These are phyloP conservation scores for Annona squamosa DNA, from an alignment of 164 flowering plant species.

Conservation along the genomic window DNA sequence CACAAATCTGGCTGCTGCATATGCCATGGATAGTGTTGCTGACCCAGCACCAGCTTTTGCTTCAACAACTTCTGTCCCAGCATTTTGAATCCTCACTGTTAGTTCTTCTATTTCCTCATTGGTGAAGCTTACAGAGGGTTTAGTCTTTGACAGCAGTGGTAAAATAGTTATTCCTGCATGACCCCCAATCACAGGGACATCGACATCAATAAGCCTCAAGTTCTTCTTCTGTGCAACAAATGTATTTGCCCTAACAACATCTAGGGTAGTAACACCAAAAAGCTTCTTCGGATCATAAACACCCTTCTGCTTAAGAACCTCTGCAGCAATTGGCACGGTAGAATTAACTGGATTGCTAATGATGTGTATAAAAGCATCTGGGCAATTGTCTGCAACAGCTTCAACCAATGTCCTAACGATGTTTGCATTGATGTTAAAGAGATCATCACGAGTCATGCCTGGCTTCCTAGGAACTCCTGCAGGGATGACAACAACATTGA, in stretches of 20 bases:
- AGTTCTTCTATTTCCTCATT: conserved; percentile 12
- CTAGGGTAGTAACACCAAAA: conserved; percentile 18
- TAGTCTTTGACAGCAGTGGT: conserved; percentile 13
- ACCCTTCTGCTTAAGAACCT: conserved; percentile 40
- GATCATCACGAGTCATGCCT: conserved; percentile 39
- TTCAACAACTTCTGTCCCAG: conserved; percentile 16
- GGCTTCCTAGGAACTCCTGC: conserved; percentile 33
- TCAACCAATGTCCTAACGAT: conserved; percentile 31
- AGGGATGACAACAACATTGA: conserved; percentile 16
- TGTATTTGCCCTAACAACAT: conserved; percentile 19
- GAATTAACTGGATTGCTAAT: conserved; percentile 38
- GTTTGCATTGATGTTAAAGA: conserved; percentile 38
- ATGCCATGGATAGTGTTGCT: conserved; percentile 17
- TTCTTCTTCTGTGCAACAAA: conserved; percentile 32
- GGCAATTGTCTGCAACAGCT: conserved; percentile 30
- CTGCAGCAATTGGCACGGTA: conserved; percentile 47
- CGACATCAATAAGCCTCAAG: conserved; percentile 14
- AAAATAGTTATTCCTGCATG: conserved; percentile 18
- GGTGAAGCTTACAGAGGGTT: conserved; percentile 9
- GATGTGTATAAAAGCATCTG: conserved; percentile 37
- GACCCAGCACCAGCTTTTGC: conserved; percentile 17
- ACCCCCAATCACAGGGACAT: conserved; percentile 12
- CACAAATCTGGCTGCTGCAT: conserved; percentile 17
- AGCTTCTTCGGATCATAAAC: conserved; percentile 39
- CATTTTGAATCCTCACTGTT: conserved; percentile 16